Conservation (phyloP, 257 asterid species). For the Nicotiana attenuata region DNA sequence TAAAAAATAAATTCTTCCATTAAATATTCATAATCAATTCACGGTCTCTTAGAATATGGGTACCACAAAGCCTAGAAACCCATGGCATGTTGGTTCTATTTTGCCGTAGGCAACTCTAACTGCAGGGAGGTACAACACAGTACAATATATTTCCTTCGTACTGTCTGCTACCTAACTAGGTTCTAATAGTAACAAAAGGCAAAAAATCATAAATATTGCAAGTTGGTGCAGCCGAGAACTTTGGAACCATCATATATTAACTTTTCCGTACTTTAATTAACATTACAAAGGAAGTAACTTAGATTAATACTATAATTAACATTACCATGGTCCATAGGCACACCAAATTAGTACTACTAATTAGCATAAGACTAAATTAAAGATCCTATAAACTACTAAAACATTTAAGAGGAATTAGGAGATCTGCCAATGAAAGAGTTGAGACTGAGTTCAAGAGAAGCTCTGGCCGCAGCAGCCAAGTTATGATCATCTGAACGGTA, state of each 20-base stretch:
- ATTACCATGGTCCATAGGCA: background rate
- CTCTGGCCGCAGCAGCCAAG: slow-evolving; percentile 27
- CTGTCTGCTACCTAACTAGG: background rate
- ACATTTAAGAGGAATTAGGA: slow-evolving; percentile 24
- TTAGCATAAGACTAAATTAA: background rate
- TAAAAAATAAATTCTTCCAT: background rate
- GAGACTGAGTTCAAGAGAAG: slow-evolving; percentile 83
- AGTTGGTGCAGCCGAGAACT: background rate
- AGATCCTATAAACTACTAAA: background rate
- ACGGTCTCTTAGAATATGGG: background rate
- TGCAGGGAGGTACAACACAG: background rate
- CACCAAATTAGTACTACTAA: background rate
- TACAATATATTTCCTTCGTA: background rate
- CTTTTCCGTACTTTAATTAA: background rate
- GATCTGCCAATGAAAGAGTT: slow-evolving; percentile 52
- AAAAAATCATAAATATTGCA: background rate
- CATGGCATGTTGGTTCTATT: background rate
- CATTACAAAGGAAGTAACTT: background rate
- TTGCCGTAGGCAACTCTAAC: background rate
- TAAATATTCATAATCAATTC: background rate
- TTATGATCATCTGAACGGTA: slow-evolving; percentile 12
- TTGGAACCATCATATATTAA: background rate
- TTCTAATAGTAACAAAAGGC: background rate
- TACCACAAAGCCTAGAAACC: background rate
- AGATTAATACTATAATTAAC: background rate